These are phyloP conservation scores for Microcyclospora tardicrescens DNA, from an alignment of 2,329 filamentous ascomycete genomes.

Conservation along the genomic window DNA sequence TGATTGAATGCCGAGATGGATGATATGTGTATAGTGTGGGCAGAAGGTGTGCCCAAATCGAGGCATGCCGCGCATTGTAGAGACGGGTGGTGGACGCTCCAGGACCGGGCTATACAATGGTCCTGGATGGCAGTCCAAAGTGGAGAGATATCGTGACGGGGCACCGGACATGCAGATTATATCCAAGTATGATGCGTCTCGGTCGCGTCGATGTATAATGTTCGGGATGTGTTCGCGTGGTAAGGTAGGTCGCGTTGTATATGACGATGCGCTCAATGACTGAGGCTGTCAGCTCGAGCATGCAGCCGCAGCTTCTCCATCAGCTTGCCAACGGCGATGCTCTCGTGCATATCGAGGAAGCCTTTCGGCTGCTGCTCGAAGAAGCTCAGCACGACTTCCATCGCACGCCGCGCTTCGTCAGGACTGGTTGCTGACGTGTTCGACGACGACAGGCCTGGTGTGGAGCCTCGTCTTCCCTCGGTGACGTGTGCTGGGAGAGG, in stretches of 20 bases:
- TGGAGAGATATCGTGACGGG: not conserved
- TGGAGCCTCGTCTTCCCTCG: slow-evolving; percentile 10
- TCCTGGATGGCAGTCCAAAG: too few relatives aligned
- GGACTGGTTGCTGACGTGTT: slow-evolving; percentile 40
- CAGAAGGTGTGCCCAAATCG: too few relatives aligned
- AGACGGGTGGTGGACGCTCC: too few relatives aligned
- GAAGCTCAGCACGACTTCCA: slow-evolving; percentile 70
- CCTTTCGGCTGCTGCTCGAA: slow-evolving; percentile 59
- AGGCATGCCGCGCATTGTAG: not conserved
- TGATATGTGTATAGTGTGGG: too few relatives aligned
- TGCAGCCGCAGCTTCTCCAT: slow-evolving; percentile 69
- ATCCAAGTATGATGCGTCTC: too few relatives aligned
- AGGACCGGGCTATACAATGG: too few relatives aligned
- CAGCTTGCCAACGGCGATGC: slow-evolving; percentile 62
- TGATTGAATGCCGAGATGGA: too few relatives aligned
- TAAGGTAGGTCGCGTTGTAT: too few relatives aligned
- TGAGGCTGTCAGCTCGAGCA: slow-evolving; percentile 10
- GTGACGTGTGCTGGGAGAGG: slow-evolving; percentile 27
- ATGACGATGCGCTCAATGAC: not conserved
- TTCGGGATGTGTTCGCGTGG: too few relatives aligned
- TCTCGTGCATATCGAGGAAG: slow-evolving; percentile 65
- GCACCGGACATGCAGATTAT: too few relatives aligned
- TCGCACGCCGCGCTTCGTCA: slow-evolving; percentile 71
- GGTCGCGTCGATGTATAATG: too few relatives aligned
- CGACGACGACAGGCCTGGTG: slow-evolving; percentile 16